Evolutionary conservation across 805 yeast species (phyloP).

Genomic region (Starmerella potacharoeniae): DNA sequence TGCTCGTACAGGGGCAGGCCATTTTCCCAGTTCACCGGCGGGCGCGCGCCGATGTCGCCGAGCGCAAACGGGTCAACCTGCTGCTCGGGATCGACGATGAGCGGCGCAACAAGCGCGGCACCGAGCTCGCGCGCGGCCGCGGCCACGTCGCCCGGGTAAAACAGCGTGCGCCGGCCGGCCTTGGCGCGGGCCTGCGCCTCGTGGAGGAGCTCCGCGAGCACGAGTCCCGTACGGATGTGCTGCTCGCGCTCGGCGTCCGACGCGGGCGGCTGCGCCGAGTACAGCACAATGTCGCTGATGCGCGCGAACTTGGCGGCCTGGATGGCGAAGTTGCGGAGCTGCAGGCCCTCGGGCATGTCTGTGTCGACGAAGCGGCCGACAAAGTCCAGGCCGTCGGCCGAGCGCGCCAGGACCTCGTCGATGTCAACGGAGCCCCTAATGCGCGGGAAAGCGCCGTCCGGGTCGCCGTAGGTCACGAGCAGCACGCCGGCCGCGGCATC

Average conservation of each 20-base stretch:
- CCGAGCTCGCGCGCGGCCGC: conserved; percentile 17
- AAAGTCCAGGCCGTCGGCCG: background rate
- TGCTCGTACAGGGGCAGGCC: background rate
- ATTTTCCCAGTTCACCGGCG: conserved; percentile 6
- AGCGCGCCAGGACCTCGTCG: background rate
- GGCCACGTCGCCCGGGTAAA: background rate
- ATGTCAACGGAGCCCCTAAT: conserved; percentile 1
- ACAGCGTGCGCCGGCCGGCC: background rate
- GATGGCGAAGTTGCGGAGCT: conserved; percentile 67
- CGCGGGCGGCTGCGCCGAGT: conserved; percentile 38
- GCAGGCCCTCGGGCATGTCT: background rate
- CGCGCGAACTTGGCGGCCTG: conserved; percentile 73
- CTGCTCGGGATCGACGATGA: background rate
- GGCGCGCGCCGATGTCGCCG: conserved; percentile 5
- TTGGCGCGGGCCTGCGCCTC: background rate
- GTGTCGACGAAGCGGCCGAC: background rate
- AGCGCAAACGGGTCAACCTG: conserved; percentile 12
- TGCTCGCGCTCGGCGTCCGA: background rate
- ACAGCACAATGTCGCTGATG: conserved; percentile 66
- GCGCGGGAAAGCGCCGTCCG: background rate
- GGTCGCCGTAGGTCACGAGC: background rate
- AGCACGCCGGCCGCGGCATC: background rate
- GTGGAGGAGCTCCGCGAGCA: background rate
- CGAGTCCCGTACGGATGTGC: background rate
- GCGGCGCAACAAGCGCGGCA: background rate